phyloP scores from a whole-genome alignment of 1,139 yeast species.

The Yamadazyma taylorii region DNA sequence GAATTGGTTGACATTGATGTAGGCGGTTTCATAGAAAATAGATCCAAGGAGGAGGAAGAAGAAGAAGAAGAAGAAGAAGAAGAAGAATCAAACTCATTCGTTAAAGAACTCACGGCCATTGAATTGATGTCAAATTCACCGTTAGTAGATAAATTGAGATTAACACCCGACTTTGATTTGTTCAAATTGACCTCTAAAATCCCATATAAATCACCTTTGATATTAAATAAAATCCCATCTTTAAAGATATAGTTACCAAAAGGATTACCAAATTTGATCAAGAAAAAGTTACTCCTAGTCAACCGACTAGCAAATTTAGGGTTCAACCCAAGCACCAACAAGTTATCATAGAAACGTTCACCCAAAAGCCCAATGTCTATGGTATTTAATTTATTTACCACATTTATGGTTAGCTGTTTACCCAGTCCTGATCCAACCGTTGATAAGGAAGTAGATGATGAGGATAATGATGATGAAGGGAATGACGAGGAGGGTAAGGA shows the following conservation, averaged over 20 bases:
- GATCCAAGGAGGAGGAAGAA: not conserved
- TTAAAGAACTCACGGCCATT: not conserved
- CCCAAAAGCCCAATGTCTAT: conserved; percentile 12
- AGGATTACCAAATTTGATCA: conserved; percentile 13
- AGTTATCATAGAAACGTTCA: conserved; percentile 12
- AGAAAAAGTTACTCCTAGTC: conserved; percentile 4
- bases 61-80: too few species aligned
- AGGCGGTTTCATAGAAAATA: conserved; percentile 25
- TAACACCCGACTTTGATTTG: conserved; percentile 7
- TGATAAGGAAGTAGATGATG: too few species aligned
- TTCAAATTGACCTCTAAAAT: conserved; percentile 16
- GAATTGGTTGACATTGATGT: not conserved
- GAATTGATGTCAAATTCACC: not conserved
- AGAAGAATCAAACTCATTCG: too few species aligned
- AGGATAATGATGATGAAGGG: not conserved
- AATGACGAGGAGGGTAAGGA: not conserved
- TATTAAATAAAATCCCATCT: conserved; percentile 22
- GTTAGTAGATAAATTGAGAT: conserved; percentile 1
- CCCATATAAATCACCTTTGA: conserved; percentile 17
- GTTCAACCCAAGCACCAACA: conserved; percentile 9
- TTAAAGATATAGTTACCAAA: conserved; percentile 16
- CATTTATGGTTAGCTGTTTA: conserved; percentile 10
- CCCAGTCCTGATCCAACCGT: conserved; percentile 8
- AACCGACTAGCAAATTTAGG: conserved; percentile 4
- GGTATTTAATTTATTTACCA: conserved; percentile 5